phyloP scores from a whole-genome alignment of 768 basidiomycete genomes.

The Leccinum variicolor region DNA sequence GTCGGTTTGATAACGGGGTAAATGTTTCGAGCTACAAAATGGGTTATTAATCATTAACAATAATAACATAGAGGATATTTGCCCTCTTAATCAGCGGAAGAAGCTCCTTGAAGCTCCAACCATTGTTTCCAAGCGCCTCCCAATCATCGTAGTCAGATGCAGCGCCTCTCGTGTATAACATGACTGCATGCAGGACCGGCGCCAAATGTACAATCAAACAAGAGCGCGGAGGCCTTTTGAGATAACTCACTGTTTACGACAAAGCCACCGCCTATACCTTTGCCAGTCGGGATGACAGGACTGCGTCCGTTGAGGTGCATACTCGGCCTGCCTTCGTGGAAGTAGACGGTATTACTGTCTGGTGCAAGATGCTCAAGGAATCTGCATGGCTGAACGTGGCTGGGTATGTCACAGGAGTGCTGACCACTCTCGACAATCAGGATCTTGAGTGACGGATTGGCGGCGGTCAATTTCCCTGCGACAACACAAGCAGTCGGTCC shows the following conservation, averaged over 20 bases:
- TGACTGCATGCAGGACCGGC: constrained; percentile 20
- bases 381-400: constrained; percentile 53
- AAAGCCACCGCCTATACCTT: constrained; percentile 61
- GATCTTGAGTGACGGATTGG: constrained; percentile 53
- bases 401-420: constrained; percentile 38
- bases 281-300: constrained; percentile 41
- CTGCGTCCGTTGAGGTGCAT: constrained; percentile 44
- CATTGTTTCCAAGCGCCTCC: constrained; percentile 47
- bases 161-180: constrained; percentile 55
- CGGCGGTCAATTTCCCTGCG: constrained; percentile 48
- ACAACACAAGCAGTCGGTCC: constrained; percentile 31
- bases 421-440: constrained; percentile 32
- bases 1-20: constrained; percentile 27
- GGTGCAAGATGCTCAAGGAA: constrained; percentile 42
- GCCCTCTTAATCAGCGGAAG: constrained; percentile 62
- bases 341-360: constrained; percentile 41
- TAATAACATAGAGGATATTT: constrained; percentile 22
- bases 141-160: constrained; percentile 68
- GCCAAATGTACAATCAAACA: not conserved
- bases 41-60: constrained; percentile 32
- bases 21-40: constrained; percentile 38
- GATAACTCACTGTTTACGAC: constrained; percentile 50
- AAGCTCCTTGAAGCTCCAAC: constrained; percentile 57
- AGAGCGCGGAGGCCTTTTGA: not conserved
- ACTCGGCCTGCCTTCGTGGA: constrained; percentile 38